Conservation (phyloP, 371 early-diverging fungal species). For the Mortierella sp. region DNA sequence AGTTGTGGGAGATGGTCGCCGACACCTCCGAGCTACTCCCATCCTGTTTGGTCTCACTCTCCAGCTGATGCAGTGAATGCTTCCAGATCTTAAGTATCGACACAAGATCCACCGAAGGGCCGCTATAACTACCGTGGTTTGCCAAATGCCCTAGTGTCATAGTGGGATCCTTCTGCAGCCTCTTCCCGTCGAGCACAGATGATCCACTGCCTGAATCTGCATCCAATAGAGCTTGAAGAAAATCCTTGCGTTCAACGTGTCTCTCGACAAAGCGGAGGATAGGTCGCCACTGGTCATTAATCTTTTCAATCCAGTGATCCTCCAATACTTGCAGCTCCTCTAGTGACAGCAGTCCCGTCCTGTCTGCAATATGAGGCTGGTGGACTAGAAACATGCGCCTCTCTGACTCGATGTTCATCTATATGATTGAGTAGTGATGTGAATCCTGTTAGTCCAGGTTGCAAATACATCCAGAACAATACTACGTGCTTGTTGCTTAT, state of each 20-base stretch:
- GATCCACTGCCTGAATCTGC: constrained; percentile 16
- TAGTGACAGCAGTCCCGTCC: constrained; percentile 1
- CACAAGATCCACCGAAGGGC: constrained; percentile 8
- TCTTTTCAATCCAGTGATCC: constrained; percentile 33
- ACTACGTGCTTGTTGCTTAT: not conserved
- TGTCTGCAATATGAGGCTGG: constrained; percentile 16
- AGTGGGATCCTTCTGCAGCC: constrained; percentile 7
- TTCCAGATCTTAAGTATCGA: constrained; percentile 31
- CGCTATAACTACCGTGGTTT: not conserved
- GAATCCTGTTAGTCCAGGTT: not conserved
- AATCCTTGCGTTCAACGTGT: constrained; percentile 23
- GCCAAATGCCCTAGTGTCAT: constrained; percentile 10
- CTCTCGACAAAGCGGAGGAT: constrained; percentile 33
- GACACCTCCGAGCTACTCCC: not conserved
- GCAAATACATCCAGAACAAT: not conserved
- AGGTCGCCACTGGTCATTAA: constrained; percentile 32
- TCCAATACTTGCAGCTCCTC: constrained; percentile 31
- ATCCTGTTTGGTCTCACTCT: not conserved
- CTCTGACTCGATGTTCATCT: constrained; percentile 28
- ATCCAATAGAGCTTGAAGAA: constrained; percentile 23
- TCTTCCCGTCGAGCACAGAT: constrained; percentile 6
- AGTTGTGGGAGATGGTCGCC: not conserved
- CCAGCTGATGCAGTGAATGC: constrained; percentile 18
- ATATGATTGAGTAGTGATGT: not conserved
- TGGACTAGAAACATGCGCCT: constrained; percentile 19